A percentile compares a stretch with the other conserved stretches of the same genome.
phyloP scores from a whole-genome alignment of 306 rosid species.

The Oxytropis ochrocephala region DNA sequence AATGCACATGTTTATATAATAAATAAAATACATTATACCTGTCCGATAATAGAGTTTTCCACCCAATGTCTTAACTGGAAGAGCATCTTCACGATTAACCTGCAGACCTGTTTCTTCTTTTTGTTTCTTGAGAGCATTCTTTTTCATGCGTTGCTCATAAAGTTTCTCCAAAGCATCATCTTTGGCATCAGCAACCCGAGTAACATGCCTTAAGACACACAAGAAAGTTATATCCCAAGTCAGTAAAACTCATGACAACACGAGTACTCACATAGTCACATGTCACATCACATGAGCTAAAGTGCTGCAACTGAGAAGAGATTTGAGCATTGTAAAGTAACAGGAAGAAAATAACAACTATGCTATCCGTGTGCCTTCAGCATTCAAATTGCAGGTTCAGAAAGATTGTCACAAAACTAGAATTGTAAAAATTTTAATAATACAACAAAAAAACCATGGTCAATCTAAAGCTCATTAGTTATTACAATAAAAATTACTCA shows the following conservation, averaged over 20 bases:
- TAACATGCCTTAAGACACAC: slow-evolving; percentile 59
- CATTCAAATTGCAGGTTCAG: not conserved
- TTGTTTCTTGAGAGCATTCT: slow-evolving; percentile 50
- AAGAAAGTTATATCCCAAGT: slow-evolving; percentile 3
- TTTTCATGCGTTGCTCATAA: slow-evolving; percentile 68
- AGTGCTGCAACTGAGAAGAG: not conserved
- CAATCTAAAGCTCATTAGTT: not conserved
- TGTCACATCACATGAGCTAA: not conserved
- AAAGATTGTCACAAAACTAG: not conserved
- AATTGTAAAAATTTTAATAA: not conserved
- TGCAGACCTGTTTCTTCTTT: slow-evolving; percentile 47
- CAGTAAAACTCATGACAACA: slow-evolving; percentile 17
- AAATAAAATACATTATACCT: slow-evolving; percentile 25
- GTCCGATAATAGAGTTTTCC: slow-evolving; percentile 65
- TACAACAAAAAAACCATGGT: too few relatives aligned
- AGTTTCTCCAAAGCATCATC: slow-evolving; percentile 85
- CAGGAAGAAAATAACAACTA: not conserved
- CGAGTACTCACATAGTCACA: not conserved
- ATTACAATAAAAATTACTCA: not conserved
- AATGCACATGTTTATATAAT: not conserved
- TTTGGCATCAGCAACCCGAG: slow-evolving; percentile 83
- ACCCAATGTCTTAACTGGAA: slow-evolving; percentile 79
- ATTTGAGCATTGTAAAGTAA: not conserved
- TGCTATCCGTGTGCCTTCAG: not conserved
- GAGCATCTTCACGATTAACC: slow-evolving; percentile 84